Conservation (phyloP, 768 basidiomycete genomes). For the Boletus sp. region DNA sequence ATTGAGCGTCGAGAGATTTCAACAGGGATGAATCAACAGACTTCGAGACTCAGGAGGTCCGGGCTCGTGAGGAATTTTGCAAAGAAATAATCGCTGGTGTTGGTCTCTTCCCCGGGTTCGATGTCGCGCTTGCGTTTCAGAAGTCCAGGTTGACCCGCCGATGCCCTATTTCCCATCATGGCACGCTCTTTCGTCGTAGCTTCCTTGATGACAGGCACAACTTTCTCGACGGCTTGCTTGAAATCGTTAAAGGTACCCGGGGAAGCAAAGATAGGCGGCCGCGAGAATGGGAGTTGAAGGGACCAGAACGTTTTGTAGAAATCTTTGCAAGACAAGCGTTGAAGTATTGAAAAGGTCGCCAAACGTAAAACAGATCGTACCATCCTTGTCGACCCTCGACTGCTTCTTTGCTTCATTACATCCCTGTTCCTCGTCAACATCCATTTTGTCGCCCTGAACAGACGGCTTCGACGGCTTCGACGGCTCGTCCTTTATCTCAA, state of each 20-base stretch:
- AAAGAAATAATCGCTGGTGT: slow-evolving; percentile 77
- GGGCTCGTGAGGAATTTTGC: slow-evolving; percentile 91
- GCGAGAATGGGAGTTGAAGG: slow-evolving; percentile 80
- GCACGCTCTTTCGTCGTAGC: slow-evolving; percentile 86
- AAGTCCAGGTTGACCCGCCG: slow-evolving; percentile 33
- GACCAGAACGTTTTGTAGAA: slow-evolving; percentile 92
- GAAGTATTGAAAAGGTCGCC: background rate
- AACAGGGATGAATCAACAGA: slow-evolving; percentile 32
- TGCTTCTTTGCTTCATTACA: slow-evolving; percentile 34
- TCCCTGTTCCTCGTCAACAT: slow-evolving; percentile 49
- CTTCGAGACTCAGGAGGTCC: slow-evolving; percentile 85
- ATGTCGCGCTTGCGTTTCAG: slow-evolving; percentile 69
- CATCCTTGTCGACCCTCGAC: slow-evolving; percentile 56
- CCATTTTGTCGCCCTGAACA: slow-evolving; percentile 53
- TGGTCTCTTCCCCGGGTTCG: slow-evolving; percentile 51
- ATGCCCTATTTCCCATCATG: slow-evolving; percentile 75
- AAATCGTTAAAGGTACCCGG: slow-evolving; percentile 61
- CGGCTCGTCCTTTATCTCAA: slow-evolving; percentile 31
- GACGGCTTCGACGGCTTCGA: slow-evolving; percentile 32
- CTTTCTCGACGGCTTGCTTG: slow-evolving; percentile 65
- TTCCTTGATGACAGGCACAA: slow-evolving; percentile 78
- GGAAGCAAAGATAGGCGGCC: slow-evolving; percentile 66
- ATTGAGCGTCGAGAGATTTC: slow-evolving; percentile 1
- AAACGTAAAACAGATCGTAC: slow-evolving; percentile 33
- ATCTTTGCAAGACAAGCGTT: slow-evolving; percentile 40